Evolutionary conservation across 305 asterid genomes (phyloP).

Genomic region (Caryopteris hybrid): DNA sequence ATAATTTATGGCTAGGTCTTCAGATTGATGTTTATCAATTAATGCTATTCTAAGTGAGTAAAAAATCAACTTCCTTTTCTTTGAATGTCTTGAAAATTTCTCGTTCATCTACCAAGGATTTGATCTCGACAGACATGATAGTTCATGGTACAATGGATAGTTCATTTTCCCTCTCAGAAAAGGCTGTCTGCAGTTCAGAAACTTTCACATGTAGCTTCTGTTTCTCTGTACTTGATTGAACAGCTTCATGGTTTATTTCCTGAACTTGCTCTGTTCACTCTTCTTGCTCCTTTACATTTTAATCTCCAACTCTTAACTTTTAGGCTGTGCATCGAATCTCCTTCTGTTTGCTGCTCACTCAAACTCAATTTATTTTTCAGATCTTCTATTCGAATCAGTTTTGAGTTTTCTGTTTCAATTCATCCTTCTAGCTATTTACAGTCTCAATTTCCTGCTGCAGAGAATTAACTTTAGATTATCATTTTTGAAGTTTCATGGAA

Average conservation of each 20-base stretch:
- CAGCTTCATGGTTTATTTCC: constrained; percentile 10
- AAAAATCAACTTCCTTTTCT: not conserved
- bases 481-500: constrained; percentile 26
- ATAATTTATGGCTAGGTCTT: not conserved
- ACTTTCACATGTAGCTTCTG: constrained; percentile 27
- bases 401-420: constrained; percentile 28
- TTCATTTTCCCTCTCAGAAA: constrained; percentile 20
- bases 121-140: constrained; percentile 10
- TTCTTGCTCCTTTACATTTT: constrained; percentile 25
- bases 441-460: constrained; percentile 31
- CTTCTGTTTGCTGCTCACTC: constrained; percentile 13
- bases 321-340: constrained; percentile 26
- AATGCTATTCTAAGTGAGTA: too few relatives aligned
- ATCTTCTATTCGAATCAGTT: constrained; percentile 23
- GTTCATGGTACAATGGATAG: constrained; percentile 10
- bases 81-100: constrained; percentile 20
- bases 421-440: constrained; percentile 27
- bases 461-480: constrained; percentile 22
- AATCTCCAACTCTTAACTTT: constrained; percentile 24
- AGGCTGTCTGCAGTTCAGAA: constrained; percentile 25
- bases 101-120: constrained; percentile 18
- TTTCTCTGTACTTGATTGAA: constrained; percentile 27
- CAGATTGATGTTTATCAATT: too few relatives aligned
- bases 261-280: constrained; percentile 33
- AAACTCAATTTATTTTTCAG: constrained; percentile 30